Percentiles rank a stretch among this genome's conserved stretches.
phyloP scores from a whole-genome alignment of 2,329 filamentous ascomycete species.

The Penicillium janthinellum region DNA sequence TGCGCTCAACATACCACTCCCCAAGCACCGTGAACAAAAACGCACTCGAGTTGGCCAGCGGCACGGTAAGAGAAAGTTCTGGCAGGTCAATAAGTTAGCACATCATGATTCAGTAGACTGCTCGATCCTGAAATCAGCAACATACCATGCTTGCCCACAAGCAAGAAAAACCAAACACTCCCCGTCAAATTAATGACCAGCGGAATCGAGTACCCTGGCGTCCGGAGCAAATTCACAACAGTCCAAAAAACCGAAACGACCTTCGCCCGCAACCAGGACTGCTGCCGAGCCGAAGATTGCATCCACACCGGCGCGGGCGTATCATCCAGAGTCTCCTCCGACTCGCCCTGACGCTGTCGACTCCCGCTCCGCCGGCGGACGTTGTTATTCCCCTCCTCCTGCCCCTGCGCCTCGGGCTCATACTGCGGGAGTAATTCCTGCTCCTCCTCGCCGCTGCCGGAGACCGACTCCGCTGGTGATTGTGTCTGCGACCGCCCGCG shows the following conservation, averaged over 20 bases:
- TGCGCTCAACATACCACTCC: conserved; percentile 92
- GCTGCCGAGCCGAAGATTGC: conserved; percentile 16
- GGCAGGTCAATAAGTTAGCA: conserved; percentile 2
- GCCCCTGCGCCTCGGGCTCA: conserved; percentile 3
- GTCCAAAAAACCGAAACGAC: conserved; percentile 69
- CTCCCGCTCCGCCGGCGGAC: conserved; percentile 20
- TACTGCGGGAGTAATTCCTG: conserved; percentile 20
- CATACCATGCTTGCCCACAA: conserved; percentile 89
- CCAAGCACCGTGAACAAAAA: conserved; percentile 95
- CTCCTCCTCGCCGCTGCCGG: conserved; percentile 12
- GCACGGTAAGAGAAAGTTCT: conserved; percentile 92
- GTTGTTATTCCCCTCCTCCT: neutral
- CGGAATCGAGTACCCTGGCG: conserved; percentile 82
- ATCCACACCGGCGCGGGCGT: conserved; percentile 34
- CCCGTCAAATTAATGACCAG: conserved; percentile 87
- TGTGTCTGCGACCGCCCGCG: conserved; percentile 18
- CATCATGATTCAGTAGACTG: neutral
- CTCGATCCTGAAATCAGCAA: conserved; percentile 25
- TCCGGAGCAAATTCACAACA: conserved; percentile 74
- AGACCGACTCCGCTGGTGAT: neutral
- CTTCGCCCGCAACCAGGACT: conserved; percentile 64
- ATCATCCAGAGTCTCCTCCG: conserved; percentile 18
- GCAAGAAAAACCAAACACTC: conserved; percentile 92
- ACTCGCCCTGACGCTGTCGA: conserved; percentile 8
- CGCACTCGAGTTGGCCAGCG: conserved; percentile 89